Evolutionary conservation across 495 filamentous ascomycete genomes (phyloP), one percentile per base, ranked within the genome.

Genomic region (Talaromyces wortmannii): DNA sequence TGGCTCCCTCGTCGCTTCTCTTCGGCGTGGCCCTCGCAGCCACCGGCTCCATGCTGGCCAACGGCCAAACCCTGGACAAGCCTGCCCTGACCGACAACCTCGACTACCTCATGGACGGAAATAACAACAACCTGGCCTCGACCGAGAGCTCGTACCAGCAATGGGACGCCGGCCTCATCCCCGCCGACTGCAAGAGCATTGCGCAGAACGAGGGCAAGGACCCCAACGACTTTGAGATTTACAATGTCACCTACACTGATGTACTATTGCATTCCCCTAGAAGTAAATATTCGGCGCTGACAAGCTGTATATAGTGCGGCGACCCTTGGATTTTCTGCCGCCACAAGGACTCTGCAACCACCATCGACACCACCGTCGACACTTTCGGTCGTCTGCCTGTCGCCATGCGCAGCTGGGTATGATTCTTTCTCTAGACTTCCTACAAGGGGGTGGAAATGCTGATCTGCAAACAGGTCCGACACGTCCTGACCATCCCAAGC

Each of bases 331-430:
- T 62, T 7, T 62, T 71, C 45, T 71, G 67, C 44, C 60, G 62
- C 11, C 61, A 68, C 51, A 67, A 61, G 45, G 36, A 61, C 29
- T 45, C 54, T 8, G 29, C 15, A 29, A 36, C 45, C 8, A 33
- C 55, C n/a, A 50, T 61, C 15, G 55, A 53, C 11, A 40, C 54
- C 17, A 61, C 60, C 7, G 47, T 61, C 18, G 62, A 63, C 11
- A 58, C 62, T 18, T 65, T 71, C 55, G 63, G 68, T 53, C 57
- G 57, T 18, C 48, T 71, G 31, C 68, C 68, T 11, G 57, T 69
- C 6, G 59, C 58, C 12, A 63, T 64, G 57, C 63, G 68, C 30
- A 50, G 48, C 48, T 50, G 48, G 48, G 48, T 50, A 33, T 11
- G 31, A 33, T 16, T 1, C 6, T 15, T 0, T n/a, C 6, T 12